Evolutionary conservation across 345 rosid genomes (phyloP), one percentile per base, ranked within the genome.

Genomic region (Dipteronia dyeriana): DNA sequence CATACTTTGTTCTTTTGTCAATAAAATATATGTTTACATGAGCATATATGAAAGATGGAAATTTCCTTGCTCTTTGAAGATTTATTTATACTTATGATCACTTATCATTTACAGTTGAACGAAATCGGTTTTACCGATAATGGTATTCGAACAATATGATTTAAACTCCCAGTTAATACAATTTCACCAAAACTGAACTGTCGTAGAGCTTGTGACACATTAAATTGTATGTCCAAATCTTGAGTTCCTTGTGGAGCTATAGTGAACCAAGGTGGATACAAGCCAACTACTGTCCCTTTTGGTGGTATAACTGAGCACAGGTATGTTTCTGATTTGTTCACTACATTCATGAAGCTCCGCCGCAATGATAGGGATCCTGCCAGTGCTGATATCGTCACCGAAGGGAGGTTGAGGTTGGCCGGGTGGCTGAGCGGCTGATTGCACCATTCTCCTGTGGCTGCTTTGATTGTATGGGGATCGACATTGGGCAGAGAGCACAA

Each of bases 371-470:
- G 84, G 14, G 88, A 71, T 22, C 82, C 84, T 63, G 49, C 79
- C 11, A 93, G 80, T 25, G 87, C 68, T 45, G 96, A 88, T 78
- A 93, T 80, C 10, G 94, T 91, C 61, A 93, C 87, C 1, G 94
- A 95, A 1, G 97, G 97, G 19, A 89, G 84, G 85, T 95, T 93
- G 71, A 95, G 85, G 79, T 91, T 83, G 1, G 97, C 90, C 0
- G 90, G 94, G 74, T 85, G 87, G 88, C 84, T 67, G 26, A 88
- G 75, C 0, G 72, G 11, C 2, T 61, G 80, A 22, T 74, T 77
- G 88, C 98, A 95, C 69, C 63, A 25, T n/a, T 69, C 82, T 73
- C 95, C 91, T 0, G 94, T 91, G 0, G 91, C 82, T 1, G 86
- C 82, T 72, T 78, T 79, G 79, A 94, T 75, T 1, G 14, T 73